Base-by-base conservation (phyloP, 352 stramenopile genomes). In the Pythium scleroteichum region DNA sequence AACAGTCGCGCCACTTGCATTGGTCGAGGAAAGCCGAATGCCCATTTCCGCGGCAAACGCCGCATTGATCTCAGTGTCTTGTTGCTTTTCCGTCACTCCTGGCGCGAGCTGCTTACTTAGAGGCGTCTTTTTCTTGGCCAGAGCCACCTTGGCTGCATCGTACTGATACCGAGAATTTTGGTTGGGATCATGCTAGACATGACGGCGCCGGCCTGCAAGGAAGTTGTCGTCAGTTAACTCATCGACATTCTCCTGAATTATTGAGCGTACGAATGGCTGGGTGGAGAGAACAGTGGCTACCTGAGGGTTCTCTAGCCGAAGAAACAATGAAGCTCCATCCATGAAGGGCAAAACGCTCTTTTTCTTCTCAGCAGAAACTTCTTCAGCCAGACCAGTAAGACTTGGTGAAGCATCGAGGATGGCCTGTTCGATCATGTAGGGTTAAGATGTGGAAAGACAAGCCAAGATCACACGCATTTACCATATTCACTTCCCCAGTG, bases 51-150 rank as follows among this genome's bases (percentile, higher is more conserved):
- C 53, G 9, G 73, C 76, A 51, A 93, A 85, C 17, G 71, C 76
- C 26, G 76, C 62, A 39, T 93, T 93, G 40, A 90, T 55, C 51
- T 88, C 76, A 39, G 79, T 86, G 61, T 93, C 84, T n/a, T 85
- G 57, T n/a, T 87, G 72, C 20, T 73, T 73, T 12, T 85, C 78
- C 0, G 60, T 65, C 19, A 55, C 16, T 10, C 68, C 69, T 0
- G 59, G 9, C 1, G 78, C 66, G 22, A 93, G 22, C 9, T 84
- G 66, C 38, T 84, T 90, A 62, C 47, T 82, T 20, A 90, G 29
- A 17, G 79, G 76, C 10, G 67, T 63, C 52, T 91, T 93, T 62
- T 91, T 93, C 66, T 81, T 86, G 13, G 63, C 49, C 26, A 73
- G 45, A 20, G 62, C 55, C 10, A 84, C 46, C 45, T 87, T 89